Evolutionary conservation across 495 filamentous ascomycete species (phyloP), one percentile per base, ranked within the genome.

Genomic region (Penicillium dipodomyicola): DNA sequence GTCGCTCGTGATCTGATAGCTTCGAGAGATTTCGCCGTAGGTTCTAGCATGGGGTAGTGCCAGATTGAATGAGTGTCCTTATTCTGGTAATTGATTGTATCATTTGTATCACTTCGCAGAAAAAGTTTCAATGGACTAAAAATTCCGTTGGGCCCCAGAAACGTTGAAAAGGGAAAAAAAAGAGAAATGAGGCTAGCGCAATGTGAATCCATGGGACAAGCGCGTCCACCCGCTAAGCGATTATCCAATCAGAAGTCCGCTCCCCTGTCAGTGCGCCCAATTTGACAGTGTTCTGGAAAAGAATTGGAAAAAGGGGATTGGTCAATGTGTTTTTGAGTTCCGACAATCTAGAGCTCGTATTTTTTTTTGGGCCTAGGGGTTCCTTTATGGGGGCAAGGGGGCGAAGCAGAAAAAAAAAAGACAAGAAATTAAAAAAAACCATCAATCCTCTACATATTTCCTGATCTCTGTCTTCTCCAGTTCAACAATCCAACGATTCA

Each of bases 221-320:
- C 30, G n/a, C 27, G 30, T 54, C 43, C 32, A 47, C 32, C 41
- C 43, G 52, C 8, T 32, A 46, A 4, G 10, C 42, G 42, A 47
- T 47, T 0, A 6, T 3, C 52, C 52, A 54, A 54, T 54, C 20
- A 44, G 20, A 11, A 27, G 39, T 10, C 20, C 20, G 6, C 0
- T 12, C 20, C 23, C 32, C 42, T 54, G 52, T 47, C 52, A 27
- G 30, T 46, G 52, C 52, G 10, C 23, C 52, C 6, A 47, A 23
- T 39, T 47, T 54, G 42, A 54, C 52, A 54, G 52, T 47, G 9
- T 54, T 54, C 52, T 54, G 42, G 52, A 54, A 54, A 44, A 47
- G 15, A 46, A 7, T 47, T 47, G 10, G 52, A 47, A 45, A 47
- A 54, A 54, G 29, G 20, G 10, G 42, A 39, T 54, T 45, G 33